Percentiles rank a stretch among this genome's conserved stretches.
phyloP scores from a whole-genome alignment of 179 eudicot genomes.

The Beta lomatogona region DNA sequence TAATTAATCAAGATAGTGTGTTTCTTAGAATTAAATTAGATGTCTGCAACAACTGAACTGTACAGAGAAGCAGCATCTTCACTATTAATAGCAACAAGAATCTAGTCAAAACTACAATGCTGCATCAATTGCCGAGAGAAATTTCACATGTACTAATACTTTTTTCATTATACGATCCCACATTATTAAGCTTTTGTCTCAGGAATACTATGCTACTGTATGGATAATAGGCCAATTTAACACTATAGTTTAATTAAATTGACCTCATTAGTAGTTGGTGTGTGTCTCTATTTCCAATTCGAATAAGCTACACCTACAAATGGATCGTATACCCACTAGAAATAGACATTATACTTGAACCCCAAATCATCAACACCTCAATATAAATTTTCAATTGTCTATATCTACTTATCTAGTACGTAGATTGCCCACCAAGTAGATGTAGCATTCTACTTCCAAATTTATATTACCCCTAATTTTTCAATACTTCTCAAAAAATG shows the following conservation, averaged over 20 bases:
- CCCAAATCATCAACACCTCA: too few species aligned
- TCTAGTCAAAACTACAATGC: constrained; percentile 27
- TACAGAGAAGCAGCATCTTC: neutral
- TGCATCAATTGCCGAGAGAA: constrained; percentile 14
- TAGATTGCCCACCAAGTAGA: too few species aligned
- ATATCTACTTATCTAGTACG: too few species aligned
- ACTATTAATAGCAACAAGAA: constrained; percentile 28
- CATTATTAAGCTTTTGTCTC: neutral
- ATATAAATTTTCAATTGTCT: too few species aligned
- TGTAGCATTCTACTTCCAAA: too few species aligned
- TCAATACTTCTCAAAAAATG: too few species aligned
- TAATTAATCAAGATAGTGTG: neutral
- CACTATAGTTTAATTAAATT: neutral
- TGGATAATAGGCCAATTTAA: neutral
- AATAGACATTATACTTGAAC: too few species aligned
- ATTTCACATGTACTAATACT: neutral
- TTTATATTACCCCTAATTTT: too few species aligned
- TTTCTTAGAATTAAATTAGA: neutral
- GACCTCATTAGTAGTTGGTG: neutral
- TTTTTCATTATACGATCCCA: neutral
- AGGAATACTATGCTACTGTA: neutral
- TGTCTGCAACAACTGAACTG: constrained; percentile 20
- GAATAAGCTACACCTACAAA: too few species aligned
- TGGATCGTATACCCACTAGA: too few species aligned
- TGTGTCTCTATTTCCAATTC: too few species aligned